Base-by-base conservation (phyloP, 805 yeast genomes). In the Ogataea methylovora region DNA sequence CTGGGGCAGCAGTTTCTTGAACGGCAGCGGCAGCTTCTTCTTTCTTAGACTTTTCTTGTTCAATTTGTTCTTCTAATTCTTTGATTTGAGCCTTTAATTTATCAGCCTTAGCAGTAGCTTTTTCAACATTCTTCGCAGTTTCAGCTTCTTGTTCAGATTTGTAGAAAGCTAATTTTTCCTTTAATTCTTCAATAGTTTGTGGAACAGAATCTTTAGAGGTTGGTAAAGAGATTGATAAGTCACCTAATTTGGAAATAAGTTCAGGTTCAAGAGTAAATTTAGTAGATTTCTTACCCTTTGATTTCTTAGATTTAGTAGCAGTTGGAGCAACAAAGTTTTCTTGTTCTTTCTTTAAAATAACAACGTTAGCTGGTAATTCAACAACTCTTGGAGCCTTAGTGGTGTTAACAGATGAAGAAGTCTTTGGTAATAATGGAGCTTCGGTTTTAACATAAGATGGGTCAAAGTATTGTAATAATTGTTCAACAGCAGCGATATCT, bases 241-340 rank as follows among this genome's bases (percentile, higher is more conserved):
- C 82, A 42, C 84, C 69, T 49, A 92, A 73, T 35, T 82, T 72
- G 42, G 80, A 77, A 49, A 90, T 79, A 41, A 85, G 71, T 42
- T 79, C 82, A 35, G 94, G 82, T 56, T 87, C 90, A 47, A 92
- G 72, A 37, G 79, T 70, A 57, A 87, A 79, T 58, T 73, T 73
- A 24, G 49, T 34, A 24, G 49, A 39, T 17, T 39, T 31, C 22
- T 52, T 52, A 36, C 54, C 54, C 44, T 65, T 58, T 31, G 52
- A 44, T 32, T 62, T 64, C 60, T 77, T 79, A 49, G 68, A 65
- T 51, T 66, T 65, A 44, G 60, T 60, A 38, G 65, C 60, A 36
- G 62, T 62, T 32, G 69, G 58, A 49, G 75, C 74, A 46, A 76
- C 70, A 60, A 76, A 73, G 46, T 60, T 71, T 34, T 69, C 74